These are phyloP conservation scores for Cicer judaicum DNA, from an alignment of 306 rosid species.

Conservation along the genomic window DNA sequence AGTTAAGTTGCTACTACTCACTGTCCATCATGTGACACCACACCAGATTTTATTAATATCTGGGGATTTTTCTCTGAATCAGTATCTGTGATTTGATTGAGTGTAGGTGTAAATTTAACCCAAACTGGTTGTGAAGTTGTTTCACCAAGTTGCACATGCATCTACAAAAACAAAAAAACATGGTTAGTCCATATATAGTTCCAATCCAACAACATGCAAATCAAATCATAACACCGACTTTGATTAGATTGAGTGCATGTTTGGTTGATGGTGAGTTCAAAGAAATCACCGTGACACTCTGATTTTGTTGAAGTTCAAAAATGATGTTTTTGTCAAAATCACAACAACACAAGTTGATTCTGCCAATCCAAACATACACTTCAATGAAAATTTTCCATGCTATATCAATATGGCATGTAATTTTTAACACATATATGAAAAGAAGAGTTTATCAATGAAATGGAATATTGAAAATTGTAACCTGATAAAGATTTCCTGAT, in stretches of 20 bases:
- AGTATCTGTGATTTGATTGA: slow-evolving; percentile 54
- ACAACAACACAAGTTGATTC: no score
- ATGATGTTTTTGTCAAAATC: no score
- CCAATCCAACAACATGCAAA: no score
- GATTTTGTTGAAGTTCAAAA: no score
- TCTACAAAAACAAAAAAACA: slow-evolving; percentile 51
- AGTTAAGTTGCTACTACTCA: slow-evolving; percentile 61
- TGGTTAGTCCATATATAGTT: no score
- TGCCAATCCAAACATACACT: no score
- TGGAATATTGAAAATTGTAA: slow-evolving; percentile 31
- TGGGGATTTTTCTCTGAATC: slow-evolving; percentile 50
- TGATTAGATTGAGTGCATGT: no score
- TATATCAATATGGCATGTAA: background rate
- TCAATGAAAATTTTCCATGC: background rate
- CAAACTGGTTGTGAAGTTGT: slow-evolving; percentile 70
- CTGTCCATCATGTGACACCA: slow-evolving; percentile 70
- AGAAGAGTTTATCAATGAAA: slow-evolving; percentile 34
- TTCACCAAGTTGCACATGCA: slow-evolving; percentile 75
- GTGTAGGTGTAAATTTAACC: slow-evolving; percentile 59
- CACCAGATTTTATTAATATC: slow-evolving; percentile 62
- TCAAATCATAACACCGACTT: no score
- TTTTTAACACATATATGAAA: background rate
- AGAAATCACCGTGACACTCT: no score
- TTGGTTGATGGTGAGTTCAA: no score
- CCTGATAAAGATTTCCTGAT: slow-evolving; percentile 80